A percentile compares a stretch with the other conserved stretches of the same genome.
Evolutionary conservation across 2,329 filamentous ascomycete species (phyloP).

Genomic region (Coniochaeta sp.): DNA sequence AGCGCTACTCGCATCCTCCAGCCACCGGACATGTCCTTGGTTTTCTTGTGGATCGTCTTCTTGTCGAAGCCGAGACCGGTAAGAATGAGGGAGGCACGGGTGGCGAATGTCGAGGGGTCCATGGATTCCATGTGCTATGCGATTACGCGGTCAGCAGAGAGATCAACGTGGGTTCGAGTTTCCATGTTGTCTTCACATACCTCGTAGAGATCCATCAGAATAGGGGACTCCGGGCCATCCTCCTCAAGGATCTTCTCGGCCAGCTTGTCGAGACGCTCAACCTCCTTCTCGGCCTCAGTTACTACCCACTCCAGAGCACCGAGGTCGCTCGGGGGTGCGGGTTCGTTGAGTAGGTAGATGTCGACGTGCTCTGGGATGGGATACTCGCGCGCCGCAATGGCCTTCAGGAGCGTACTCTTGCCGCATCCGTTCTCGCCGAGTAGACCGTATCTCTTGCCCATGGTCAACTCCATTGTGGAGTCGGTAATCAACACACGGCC

Average conservation of each 20-base stretch:
- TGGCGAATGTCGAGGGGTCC: conserved; percentile 96
- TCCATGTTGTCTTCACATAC: conserved; percentile 43
- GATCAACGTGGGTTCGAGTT: too few relatives aligned
- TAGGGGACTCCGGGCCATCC: conserved; percentile 82
- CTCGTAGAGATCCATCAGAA: conserved; percentile 93
- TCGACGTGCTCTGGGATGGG: conserved; percentile 95
- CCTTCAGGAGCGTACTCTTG: conserved; percentile 95
- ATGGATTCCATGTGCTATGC: conserved; percentile 85
- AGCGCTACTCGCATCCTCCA: conserved; percentile 99
- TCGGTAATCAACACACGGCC: conserved; percentile 94
- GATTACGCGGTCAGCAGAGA: too few relatives aligned
- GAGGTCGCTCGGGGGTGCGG: conserved; percentile 79
- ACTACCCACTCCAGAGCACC: conserved; percentile 98
- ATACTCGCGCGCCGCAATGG: conserved; percentile 88
- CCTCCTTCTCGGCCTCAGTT: conserved; percentile 84
- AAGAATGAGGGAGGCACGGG: conserved; percentile 89
- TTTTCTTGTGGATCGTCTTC: conserved; percentile 95
- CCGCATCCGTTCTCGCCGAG: conserved; percentile 98
- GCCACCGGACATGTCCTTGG: conserved; percentile 99
- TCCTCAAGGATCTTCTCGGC: conserved; percentile 88
- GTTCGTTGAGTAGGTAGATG: conserved; percentile 97
- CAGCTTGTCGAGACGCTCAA: conserved; percentile 80
- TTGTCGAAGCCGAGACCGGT: conserved; percentile 99
- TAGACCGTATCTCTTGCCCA: conserved; percentile 87
- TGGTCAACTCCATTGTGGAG: conserved; percentile 86